Conservation (phyloP, 768 basidiomycete species). For the Mycena filopes region DNA sequence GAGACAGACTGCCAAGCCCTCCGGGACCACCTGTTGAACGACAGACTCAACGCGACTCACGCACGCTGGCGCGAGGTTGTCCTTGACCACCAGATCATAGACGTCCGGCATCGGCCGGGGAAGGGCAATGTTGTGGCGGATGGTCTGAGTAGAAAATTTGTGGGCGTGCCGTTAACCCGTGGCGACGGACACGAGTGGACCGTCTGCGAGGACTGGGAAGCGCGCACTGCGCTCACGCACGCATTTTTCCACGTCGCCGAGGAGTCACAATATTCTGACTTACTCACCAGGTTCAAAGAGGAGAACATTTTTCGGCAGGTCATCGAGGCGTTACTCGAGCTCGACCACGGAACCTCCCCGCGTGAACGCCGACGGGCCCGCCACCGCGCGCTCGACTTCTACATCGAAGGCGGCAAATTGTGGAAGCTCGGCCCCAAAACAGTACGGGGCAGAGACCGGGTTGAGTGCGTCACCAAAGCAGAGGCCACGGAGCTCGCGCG, state of each 20-base stretch:
- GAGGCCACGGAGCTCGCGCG: slow-evolving; percentile 39
- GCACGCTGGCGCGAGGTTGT: slow-evolving; percentile 37
- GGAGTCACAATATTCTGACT: slow-evolving; percentile 17
- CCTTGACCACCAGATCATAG: slow-evolving; percentile 30
- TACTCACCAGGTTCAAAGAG: slow-evolving; percentile 16
- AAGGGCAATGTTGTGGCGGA: slow-evolving; percentile 35
- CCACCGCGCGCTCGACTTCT: slow-evolving; percentile 39
- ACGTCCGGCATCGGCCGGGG: slow-evolving; percentile 36
- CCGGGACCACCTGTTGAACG: slow-evolving; percentile 36
- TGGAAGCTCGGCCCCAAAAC: slow-evolving; percentile 38
- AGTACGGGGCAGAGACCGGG: slow-evolving; percentile 28
- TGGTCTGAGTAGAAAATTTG: slow-evolving; percentile 34
- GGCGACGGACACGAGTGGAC: slow-evolving; percentile 28
- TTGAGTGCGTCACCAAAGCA: slow-evolving; percentile 42
- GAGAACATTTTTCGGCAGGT: slow-evolving; percentile 37
- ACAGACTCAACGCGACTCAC: slow-evolving; percentile 37
- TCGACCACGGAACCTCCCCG: slow-evolving; percentile 31
- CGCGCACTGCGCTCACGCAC: slow-evolving; percentile 3
- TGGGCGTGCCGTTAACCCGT: slow-evolving; percentile 1
- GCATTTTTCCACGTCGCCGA: slow-evolving; percentile 17
- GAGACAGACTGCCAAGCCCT: slow-evolving; percentile 32
- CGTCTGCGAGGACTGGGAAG: slow-evolving; percentile 32
- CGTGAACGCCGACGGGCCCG: slow-evolving; percentile 32
- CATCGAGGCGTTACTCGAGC: slow-evolving; percentile 35
- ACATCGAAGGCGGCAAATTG: slow-evolving; percentile 40